Evolutionary conservation across 208 protist genomes (phyloP).

Genomic region (Trypanosoma platydactyli): DNA sequence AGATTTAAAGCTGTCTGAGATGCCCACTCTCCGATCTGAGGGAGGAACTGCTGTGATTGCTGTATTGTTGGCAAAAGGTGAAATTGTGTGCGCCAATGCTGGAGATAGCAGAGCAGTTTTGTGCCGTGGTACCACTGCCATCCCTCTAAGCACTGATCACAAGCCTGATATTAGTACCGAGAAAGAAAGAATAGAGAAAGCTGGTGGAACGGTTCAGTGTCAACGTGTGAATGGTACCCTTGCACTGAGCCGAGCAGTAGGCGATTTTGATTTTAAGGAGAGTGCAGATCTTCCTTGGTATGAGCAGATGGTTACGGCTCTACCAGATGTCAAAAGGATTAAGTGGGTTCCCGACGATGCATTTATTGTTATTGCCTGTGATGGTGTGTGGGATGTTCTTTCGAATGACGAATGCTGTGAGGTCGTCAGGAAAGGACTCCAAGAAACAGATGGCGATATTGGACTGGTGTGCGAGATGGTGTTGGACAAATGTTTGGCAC

Average conservation of each 20-base stretch:
- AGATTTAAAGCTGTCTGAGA: slow-evolving; percentile 59
- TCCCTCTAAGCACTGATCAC: slow-evolving; percentile 89
- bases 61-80: slow-evolving; percentile 59
- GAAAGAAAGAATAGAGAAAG: slow-evolving; percentile 75
- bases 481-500: slow-evolving; percentile 71
- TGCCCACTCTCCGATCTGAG: slow-evolving; percentile 36
- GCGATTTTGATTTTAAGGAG: slow-evolving; percentile 93
- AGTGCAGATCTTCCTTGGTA: slow-evolving; percentile 54
- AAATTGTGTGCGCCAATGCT: slow-evolving; percentile 88
- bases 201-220: slow-evolving; percentile 82
- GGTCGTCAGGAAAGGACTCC: slow-evolving; percentile 41
- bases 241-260: slow-evolving; percentile 92
- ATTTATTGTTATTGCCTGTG: slow-evolving; percentile 92
- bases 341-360: slow-evolving; percentile 49
- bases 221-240: slow-evolving; percentile 92
- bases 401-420: slow-evolving; percentile 77
- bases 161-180: slow-evolving; percentile 78
- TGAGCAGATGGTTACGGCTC: slow-evolving; percentile 78
- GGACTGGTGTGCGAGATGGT: slow-evolving; percentile 78
- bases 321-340: slow-evolving; percentile 63
- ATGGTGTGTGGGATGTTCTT: slow-evolving; percentile 94
- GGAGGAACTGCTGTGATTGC: slow-evolving; percentile 86
- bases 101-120: slow-evolving; percentile 92
- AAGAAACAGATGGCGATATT: slow-evolving; percentile 57
- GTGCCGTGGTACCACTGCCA: slow-evolving; percentile 55